Evolutionary conservation across 768 basidiomycete species (phyloP), one percentile per base, ranked within the genome.

Genomic region (Rhizopogon vinicolor): DNA sequence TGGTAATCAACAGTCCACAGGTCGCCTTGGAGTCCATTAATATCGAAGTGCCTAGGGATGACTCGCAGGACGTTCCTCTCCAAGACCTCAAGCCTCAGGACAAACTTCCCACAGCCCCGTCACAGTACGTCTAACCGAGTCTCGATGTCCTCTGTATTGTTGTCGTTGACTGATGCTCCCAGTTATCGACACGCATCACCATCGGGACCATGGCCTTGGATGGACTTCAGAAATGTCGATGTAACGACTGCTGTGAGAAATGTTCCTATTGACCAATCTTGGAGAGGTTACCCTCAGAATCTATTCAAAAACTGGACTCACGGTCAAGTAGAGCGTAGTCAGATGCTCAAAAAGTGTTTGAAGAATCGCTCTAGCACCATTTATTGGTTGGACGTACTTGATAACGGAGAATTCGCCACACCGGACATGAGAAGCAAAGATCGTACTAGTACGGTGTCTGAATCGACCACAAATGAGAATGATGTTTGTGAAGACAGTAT

Each of bases 171-270:
- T 22, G 13, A 22, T 9, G 8, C 4, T 33, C 19, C 13, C 33
- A 60, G 62, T 7, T 62, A 63, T 53, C 53, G 63, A 16, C 62
- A 63, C 31, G 62, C 62, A 2, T 55, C 60, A 19, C 63, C 64
- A 9, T 62, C 62, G 19, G 70, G 67, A 10, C 72, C 68, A 12
- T 73, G 72, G 71, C 70, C 70, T 14, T 73, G 72, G 72, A 60
- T 58, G 56, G 62, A 63, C 33, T 54, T 64, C 5, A 33, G 35
- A 12, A 37, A 54, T 13, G 29, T 22, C n/a, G 53, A 37, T 10
- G 35, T 3, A 5, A 10, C 5, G 12, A 37, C 35, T 37, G 35
- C 35, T 37, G 13, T 10, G 35, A 37, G 12, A 12, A 13, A 37
- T 10, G 7, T 10, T 33, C 31, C 7, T 1, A 25, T 41, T 31